Evolutionary conservation across 2,329 filamentous ascomycete genomes (phyloP), one percentile per base, ranked within the genome.

Genomic region (Clarireedia paspali): DNA sequence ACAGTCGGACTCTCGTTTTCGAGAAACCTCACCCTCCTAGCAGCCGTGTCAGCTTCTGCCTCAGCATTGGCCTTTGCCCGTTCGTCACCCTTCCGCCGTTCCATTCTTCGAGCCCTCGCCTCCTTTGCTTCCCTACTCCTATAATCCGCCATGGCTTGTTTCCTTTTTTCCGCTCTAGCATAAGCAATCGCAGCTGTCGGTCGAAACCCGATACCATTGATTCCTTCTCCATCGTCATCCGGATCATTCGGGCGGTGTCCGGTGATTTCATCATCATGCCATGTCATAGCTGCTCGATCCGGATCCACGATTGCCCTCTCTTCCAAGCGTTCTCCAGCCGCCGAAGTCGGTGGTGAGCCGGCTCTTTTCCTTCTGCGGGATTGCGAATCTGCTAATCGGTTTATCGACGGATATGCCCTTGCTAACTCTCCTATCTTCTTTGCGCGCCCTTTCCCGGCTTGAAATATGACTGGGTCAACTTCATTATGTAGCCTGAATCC

Each of bases 221-320:
- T 81, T 23, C 83, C 83, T 3, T 78, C 80, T 50, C 83, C 83
- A 64, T 87, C 83, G 63, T 87, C 83, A 60, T 87, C 83, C 59
- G 79, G 76, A 64, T 86, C 83, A 42, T 82, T 74, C 0, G 82
- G 80, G 62, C 85, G 79, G 67, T 85, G 83, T 27, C 85, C 75
- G 1, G 83, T 86, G 58, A 87, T 86, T 65, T 86, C 83, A 62
- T 85, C 79, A 60, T 85, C 81, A 63, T 82, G 82, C 83, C 83
- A 87, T 1, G 83, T 86, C 52, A 85, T 72, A 2, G 81, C 76
- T 6, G 82, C 81, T 38, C 81, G 75, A 26, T 67, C 66, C 1
- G 60, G 57, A 50, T 68, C 65, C 9, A 68, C 42, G 27, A 63
- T 58, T 17, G 34, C 56, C 23, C 17, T 45, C 23, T 57, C 47